Conservation (phyloP, 148 eudicot species). For the Camellia lanceoleosa region DNA sequence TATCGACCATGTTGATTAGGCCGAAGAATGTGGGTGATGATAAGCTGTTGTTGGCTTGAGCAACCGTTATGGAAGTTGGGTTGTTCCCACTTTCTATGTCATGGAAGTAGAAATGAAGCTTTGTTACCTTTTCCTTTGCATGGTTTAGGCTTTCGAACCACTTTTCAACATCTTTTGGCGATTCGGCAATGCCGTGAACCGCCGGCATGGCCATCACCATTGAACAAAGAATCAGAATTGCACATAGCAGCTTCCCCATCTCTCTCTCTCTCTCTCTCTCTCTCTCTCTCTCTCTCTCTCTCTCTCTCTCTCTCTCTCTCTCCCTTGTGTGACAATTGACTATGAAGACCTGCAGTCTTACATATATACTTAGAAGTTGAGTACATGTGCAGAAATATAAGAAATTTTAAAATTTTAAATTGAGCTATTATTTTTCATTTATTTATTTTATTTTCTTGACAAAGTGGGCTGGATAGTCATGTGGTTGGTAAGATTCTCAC, state of each 20-base stretch:
- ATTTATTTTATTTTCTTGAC: too few relatives aligned
- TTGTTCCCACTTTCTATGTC: slow-evolving; percentile 17
- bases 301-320: too few relatives aligned
- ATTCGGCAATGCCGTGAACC: slow-evolving; percentile 5
- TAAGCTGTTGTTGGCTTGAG: not conserved
- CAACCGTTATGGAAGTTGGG: slow-evolving; percentile 17
- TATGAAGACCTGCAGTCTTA: too few relatives aligned
- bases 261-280: not conserved
- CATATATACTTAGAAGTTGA: too few relatives aligned
- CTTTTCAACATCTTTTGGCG: slow-evolving; percentile 6
- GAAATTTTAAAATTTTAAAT: too few relatives aligned
- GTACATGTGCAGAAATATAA: too few relatives aligned
- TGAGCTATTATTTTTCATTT: too few relatives aligned
- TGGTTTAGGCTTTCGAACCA: slow-evolving; percentile 25
- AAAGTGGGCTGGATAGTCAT: too few relatives aligned
- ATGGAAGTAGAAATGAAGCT: slow-evolving; percentile 41
- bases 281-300: not conserved
- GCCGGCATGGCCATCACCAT: slow-evolving; percentile 6
- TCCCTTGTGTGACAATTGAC: not conserved
- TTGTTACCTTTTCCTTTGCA: slow-evolving; percentile 21
- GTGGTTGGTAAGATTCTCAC: too few relatives aligned
- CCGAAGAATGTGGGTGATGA: slow-evolving; percentile 14
- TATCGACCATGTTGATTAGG: slow-evolving; percentile 8
- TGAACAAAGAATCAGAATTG: slow-evolving; percentile 2
- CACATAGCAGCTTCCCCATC: slow-evolving; percentile 13